Conservation (phyloP, 768 basidiomycete species). For the Phaeotremella fagi region DNA sequence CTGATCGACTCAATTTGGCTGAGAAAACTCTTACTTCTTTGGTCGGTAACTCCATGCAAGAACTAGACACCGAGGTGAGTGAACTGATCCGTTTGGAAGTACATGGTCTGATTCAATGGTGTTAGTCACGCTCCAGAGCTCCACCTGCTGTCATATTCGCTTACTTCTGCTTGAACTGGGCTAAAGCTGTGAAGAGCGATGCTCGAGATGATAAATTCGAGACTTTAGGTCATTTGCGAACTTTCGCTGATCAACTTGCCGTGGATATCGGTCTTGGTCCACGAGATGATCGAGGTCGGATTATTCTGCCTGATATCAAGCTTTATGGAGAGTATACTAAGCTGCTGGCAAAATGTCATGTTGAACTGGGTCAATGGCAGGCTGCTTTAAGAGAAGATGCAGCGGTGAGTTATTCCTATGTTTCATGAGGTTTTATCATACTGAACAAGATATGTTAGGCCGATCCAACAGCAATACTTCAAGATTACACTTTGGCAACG, state of each 20-base stretch:
- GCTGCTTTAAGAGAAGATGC: slow-evolving; percentile 68
- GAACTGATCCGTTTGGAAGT: no score
- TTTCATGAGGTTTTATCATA: no score
- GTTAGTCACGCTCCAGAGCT: slow-evolving; percentile 56
- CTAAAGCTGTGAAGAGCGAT: slow-evolving; percentile 63
- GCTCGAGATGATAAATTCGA: slow-evolving; percentile 48
- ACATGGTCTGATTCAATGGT: no score
- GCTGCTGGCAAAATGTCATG: slow-evolving; percentile 93
- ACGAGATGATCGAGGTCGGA: slow-evolving; percentile 53
- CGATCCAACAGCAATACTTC: slow-evolving; percentile 73
- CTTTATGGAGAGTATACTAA: slow-evolving; percentile 62
- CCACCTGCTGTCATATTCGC: slow-evolving; percentile 96
- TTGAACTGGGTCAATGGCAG: slow-evolving; percentile 96
- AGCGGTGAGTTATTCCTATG: no score
- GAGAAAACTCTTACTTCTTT: slow-evolving; percentile 95
- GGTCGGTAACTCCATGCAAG: slow-evolving; percentile 55
- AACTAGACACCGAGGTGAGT: slow-evolving; percentile 31
- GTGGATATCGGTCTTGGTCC: slow-evolving; percentile 66
- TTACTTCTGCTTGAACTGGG: slow-evolving; percentile 94
- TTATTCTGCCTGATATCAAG: slow-evolving; percentile 41
- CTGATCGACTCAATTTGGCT: slow-evolving; percentile 85
- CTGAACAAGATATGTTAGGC: slow-evolving; percentile 57
- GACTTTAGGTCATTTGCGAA: slow-evolving; percentile 73
- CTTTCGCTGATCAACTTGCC: slow-evolving; percentile 71
- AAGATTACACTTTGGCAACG: slow-evolving; percentile 79